Evolutionary conservation across 208 protist genomes (phyloP).

Genomic region (Polymyxa betae): DNA sequence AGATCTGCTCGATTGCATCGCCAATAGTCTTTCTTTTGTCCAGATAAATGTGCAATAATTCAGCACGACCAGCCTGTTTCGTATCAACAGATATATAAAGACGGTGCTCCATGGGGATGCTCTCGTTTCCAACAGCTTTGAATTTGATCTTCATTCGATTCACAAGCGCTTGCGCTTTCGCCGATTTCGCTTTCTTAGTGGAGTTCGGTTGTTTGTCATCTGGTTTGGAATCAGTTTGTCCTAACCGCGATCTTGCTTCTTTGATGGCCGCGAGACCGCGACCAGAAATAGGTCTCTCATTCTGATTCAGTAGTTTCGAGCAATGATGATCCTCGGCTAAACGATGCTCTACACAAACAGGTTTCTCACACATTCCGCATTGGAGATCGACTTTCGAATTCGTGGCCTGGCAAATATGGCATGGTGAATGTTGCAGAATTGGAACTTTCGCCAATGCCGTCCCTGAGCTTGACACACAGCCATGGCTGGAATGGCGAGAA

Average conservation of each 20-base stretch:
- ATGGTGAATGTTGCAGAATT: not conserved
- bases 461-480: not conserved
- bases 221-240: not conserved
- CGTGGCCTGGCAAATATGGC: not conserved
- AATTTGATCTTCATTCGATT: conserved; percentile 39
- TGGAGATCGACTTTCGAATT: not conserved
- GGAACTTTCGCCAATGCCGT: not conserved
- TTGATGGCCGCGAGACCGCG: not conserved
- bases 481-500: not conserved
- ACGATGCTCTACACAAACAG: not conserved
- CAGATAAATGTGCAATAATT: not conserved
- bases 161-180: not conserved
- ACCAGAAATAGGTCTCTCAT: not conserved
- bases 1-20: conserved; percentile 22
- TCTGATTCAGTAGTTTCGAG: not conserved
- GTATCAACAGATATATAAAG: conserved; percentile 1
- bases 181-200: not conserved
- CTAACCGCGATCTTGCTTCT: not conserved
- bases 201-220: not conserved
- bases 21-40: not conserved
- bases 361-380: not conserved
- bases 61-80: not conserved
- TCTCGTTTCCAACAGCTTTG: not conserved
- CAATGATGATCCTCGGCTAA: not conserved
- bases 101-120: conserved; percentile 33